Evolutionary conservation across 2,329 filamentous ascomycete species (phyloP).

Genomic region (Claviceps sp.): DNA sequence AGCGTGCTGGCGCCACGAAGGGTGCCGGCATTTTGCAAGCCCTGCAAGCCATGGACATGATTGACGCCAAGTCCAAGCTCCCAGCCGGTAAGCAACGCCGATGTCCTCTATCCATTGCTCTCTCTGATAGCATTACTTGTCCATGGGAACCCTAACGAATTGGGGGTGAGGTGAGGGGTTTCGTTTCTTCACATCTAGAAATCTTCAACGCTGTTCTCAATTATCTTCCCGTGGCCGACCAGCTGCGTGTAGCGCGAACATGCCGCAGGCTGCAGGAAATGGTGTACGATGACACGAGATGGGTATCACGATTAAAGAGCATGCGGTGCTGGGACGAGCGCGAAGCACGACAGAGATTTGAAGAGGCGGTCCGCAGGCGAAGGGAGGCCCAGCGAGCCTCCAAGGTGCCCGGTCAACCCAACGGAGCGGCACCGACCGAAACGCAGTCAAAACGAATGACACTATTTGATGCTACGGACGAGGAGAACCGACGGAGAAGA

Average conservation of each 20-base stretch:
- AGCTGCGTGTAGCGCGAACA: constrained; percentile 71
- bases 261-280: constrained; percentile 88
- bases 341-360: constrained; percentile 70
- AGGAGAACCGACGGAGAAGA: constrained; percentile 45
- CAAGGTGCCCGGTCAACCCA: constrained; percentile 8
- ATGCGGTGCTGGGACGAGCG: constrained; percentile 90
- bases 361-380: constrained; percentile 51
- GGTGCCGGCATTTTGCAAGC: constrained; percentile 55
- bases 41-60: constrained; percentile 67
- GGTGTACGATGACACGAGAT: constrained; percentile 96
- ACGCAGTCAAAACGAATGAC: constrained; percentile 27
- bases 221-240: constrained; percentile 72
- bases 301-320: constrained; percentile 71
- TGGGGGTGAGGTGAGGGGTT: too few relatives aligned
- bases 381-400: constrained; percentile 32
- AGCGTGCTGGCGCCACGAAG: constrained; percentile 24
- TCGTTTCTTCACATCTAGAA: constrained; percentile 36
- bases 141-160: neutral
- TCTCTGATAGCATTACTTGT: neutral
- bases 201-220: constrained; percentile 81
- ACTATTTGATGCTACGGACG: constrained; percentile 59
- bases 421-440: constrained; percentile 9
- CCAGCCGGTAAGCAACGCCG: constrained; percentile 54
- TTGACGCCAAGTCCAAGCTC: constrained; percentile 62
- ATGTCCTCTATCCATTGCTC: neutral